Base-by-base conservation (phyloP, 2,329 filamentous ascomycete species). In the Elsinoe ampelina region DNA sequence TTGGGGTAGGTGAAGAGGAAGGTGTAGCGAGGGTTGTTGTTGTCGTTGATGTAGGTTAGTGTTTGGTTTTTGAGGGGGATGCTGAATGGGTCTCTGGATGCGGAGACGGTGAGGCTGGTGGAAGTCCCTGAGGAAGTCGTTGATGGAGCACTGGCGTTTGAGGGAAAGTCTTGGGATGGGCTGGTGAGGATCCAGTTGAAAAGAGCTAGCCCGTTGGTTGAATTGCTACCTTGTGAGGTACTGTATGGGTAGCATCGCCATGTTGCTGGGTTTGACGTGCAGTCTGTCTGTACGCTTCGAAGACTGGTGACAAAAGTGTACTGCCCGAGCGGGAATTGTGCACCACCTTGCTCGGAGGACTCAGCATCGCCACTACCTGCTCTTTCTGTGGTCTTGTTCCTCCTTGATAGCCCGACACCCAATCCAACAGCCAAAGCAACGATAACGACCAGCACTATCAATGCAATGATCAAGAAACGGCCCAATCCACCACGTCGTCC, bases 191-290 rank as follows among this genome's bases (percentile, higher is more conserved):
- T 73, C 83, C 83, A 87, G 65, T 80, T 76, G 67, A 86, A 85
- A 5, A 75, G 79, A 0, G 79, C 73, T 3, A 75, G 66, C 17
- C 73, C 70, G 2, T 66, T 67, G 5, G 72, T 66, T 7, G 62
- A 61, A 12, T 72, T 68, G 13, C 70, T 62, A n/a, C 13, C 36
- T 47, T 71, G 68, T 68, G 80, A 83, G 30, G 74, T 73, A 2
- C 69, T 71, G 63, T 78, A 80, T 1, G 83, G 82, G 59, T 77
- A 80, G 72, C 84, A 87, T 56, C 73, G 73, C 81, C 83, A 87
- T 1, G 81, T 81, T 3, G 73, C 69, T 0, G 78, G 61, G 61
- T 80, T 77, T 12, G 78, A 75, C 0, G 81, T 83, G 68, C 85
- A 87, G 50, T 73, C 73, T 5, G 80, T 77, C 13, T 71, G 69